Evolutionary conservation across 768 basidiomycete species (phyloP).

Genomic region (Tulasnella sp.): DNA sequence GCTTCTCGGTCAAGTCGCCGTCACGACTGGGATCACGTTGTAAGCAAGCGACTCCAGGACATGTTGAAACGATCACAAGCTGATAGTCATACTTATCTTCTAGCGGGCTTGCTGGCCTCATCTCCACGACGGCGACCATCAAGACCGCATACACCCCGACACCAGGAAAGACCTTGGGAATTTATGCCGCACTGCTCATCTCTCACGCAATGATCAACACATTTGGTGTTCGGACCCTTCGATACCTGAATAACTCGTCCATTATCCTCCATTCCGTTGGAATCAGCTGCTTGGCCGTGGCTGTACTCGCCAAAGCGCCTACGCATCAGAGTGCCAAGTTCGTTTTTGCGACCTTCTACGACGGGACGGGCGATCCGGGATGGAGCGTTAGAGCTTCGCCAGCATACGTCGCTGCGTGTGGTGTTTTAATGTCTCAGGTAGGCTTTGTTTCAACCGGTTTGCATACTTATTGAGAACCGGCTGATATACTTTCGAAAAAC

Average conservation of each 20-base stretch:
- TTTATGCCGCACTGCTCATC: slow-evolving; percentile 56
- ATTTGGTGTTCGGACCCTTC: slow-evolving; percentile 40
- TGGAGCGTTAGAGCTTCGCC: slow-evolving; percentile 59
- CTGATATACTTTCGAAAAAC: too few relatives aligned
- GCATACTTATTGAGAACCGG: too few relatives aligned
- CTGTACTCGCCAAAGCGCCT: slow-evolving; percentile 60
- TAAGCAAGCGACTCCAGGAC: slow-evolving; percentile 10
- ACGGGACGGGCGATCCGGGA: slow-evolving; percentile 49
- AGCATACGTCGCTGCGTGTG: slow-evolving; percentile 60
- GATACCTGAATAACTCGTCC: slow-evolving; percentile 59
- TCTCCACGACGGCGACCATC: slow-evolving; percentile 52
- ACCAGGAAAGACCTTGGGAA: slow-evolving; percentile 50
- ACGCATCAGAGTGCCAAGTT: slow-evolving; percentile 54
- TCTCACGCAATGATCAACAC: slow-evolving; percentile 38
- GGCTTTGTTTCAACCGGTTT: slow-evolving; percentile 62
- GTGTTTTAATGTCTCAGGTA: slow-evolving; percentile 67
- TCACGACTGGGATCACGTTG: slow-evolving; percentile 61
- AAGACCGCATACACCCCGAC: slow-evolving; percentile 48
- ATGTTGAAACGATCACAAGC: neutral
- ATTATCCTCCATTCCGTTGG: slow-evolving; percentile 67
- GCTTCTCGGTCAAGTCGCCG: slow-evolving; percentile 44
- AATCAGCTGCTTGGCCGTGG: slow-evolving; percentile 53
- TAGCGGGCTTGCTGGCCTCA: slow-evolving; percentile 50
- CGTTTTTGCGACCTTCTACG: slow-evolving; percentile 60
- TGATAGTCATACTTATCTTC: neutral